Conservation (phyloP, 768 basidiomycete species). For the Boletus sp. region DNA sequence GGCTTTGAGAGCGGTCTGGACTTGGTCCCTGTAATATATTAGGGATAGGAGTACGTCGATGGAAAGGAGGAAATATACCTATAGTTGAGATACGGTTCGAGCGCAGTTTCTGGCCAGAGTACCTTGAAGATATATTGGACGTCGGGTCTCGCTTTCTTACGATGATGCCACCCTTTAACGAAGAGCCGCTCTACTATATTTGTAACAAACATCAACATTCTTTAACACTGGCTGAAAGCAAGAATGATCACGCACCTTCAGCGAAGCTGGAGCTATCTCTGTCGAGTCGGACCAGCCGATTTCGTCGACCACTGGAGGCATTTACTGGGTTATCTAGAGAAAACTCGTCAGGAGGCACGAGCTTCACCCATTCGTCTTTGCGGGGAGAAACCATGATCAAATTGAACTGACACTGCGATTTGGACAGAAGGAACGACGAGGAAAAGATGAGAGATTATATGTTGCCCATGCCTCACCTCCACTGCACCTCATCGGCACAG, state of each 20-base stretch:
- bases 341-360: slow-evolving; percentile 31
- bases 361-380: slow-evolving; percentile 28
- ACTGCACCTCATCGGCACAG: slow-evolving; percentile 21
- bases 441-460: slow-evolving; percentile 19
- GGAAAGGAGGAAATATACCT: slow-evolving; percentile 35
- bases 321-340: slow-evolving; percentile 43
- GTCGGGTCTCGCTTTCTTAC: slow-evolving; percentile 47
- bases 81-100: slow-evolving; percentile 46
- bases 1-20: slow-evolving; percentile 25
- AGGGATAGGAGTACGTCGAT: slow-evolving; percentile 9
- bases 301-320: slow-evolving; percentile 34
- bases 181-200: slow-evolving; percentile 49
- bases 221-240: not conserved
- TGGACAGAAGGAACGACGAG: not conserved
- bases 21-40: slow-evolving; percentile 19
- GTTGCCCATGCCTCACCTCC: slow-evolving; percentile 18
- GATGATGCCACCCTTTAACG: slow-evolving; percentile 53
- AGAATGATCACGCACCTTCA: slow-evolving; percentile 35
- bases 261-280: slow-evolving; percentile 34
- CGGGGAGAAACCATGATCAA: slow-evolving; percentile 17
- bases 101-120: slow-evolving; percentile 40
- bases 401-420: slow-evolving; percentile 1
- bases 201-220: not conserved
- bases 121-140: slow-evolving; percentile 52
- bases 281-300: slow-evolving; percentile 41